These are phyloP conservation scores for Kockovaella imperatae DNA, from an alignment of 768 basidiomycete species.

Conservation along the genomic window DNA sequence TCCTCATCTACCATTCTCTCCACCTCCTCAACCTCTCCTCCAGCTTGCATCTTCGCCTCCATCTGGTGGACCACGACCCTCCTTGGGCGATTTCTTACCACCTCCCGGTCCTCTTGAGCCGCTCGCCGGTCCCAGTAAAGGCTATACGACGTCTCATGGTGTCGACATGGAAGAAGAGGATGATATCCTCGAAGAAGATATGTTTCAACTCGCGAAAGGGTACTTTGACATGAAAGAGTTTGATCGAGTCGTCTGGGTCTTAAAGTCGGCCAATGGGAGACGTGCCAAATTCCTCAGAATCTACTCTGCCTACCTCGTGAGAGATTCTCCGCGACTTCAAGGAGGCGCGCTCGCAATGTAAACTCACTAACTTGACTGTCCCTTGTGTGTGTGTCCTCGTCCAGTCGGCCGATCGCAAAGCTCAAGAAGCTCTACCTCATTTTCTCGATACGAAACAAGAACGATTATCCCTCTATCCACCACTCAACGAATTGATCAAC, in stretches of 20 bases:
- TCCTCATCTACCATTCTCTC: slow-evolving; percentile 35
- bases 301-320: slow-evolving; percentile 80
- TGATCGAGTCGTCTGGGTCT: slow-evolving; percentile 59
- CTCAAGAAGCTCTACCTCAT: slow-evolving; percentile 61
- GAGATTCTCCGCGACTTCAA: no score
- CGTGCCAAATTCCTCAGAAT: slow-evolving; percentile 68
- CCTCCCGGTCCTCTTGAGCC: slow-evolving; percentile 24
- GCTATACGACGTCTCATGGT: slow-evolving; percentile 29
- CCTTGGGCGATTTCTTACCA: slow-evolving; percentile 30
- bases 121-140: slow-evolving; percentile 25
- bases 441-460: slow-evolving; percentile 50
- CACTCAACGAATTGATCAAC: slow-evolving; percentile 33
- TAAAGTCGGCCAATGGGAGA: slow-evolving; percentile 60
- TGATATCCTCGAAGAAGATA: slow-evolving; percentile 51
- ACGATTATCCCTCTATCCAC: slow-evolving; percentile 35
- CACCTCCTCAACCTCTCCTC: slow-evolving; percentile 18
- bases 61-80: slow-evolving; percentile 16
- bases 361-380: slow-evolving; percentile 5
- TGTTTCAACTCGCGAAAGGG: slow-evolving; percentile 61
- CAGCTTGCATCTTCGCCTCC: not conserved
- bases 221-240: slow-evolving; percentile 73
- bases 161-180: slow-evolving; percentile 50
- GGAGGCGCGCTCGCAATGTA: slow-evolving; percentile 1
- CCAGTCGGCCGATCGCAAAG: slow-evolving; percentile 74
- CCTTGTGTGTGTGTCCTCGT: no score